These are phyloP conservation scores for Alternaria sp. DNA, from an alignment of 2,329 filamentous ascomycete genomes.

Conservation along the genomic window DNA sequence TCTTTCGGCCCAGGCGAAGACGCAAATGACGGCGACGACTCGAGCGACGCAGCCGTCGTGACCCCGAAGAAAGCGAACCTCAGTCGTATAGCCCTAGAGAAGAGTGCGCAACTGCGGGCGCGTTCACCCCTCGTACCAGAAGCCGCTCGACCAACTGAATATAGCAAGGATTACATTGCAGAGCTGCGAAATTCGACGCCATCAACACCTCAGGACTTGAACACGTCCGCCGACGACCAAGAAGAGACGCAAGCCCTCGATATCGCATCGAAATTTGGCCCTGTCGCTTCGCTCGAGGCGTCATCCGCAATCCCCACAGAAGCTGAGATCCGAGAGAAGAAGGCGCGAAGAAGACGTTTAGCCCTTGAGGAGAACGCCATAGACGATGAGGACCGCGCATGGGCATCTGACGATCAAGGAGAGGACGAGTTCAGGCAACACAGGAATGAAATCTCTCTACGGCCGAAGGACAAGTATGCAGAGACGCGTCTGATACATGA, in stretches of 20 bases:
- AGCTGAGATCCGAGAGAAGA: slow-evolving; percentile 88
- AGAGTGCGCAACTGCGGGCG: slow-evolving; percentile 69
- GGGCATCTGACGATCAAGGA: slow-evolving; percentile 50
- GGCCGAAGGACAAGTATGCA: slow-evolving; percentile 67
- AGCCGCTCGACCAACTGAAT: slow-evolving; percentile 66
- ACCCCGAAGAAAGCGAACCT: slow-evolving; percentile 70
- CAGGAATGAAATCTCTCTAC: slow-evolving; percentile 57
- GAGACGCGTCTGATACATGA: slow-evolving; percentile 80
- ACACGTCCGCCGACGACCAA: slow-evolving; percentile 46
- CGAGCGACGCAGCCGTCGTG: slow-evolving; percentile 60
- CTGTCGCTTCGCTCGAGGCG: slow-evolving; percentile 50
- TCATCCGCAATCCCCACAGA: slow-evolving; percentile 74
- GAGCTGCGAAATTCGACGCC: slow-evolving; percentile 88
- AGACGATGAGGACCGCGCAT: slow-evolving; percentile 56
- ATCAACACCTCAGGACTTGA: slow-evolving; percentile 74
- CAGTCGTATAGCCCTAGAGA: slow-evolving; percentile 71
- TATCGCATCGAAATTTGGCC: slow-evolving; percentile 66
- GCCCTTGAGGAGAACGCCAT: slow-evolving; percentile 73
- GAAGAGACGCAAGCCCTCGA: slow-evolving; percentile 58
- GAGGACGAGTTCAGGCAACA: slow-evolving; percentile 51
- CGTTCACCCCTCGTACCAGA: slow-evolving; percentile 57
- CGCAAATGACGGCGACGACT: slow-evolving; percentile 61
- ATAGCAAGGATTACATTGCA: slow-evolving; percentile 85
- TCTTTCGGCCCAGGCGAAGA: slow-evolving; percentile 75
- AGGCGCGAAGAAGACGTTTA: slow-evolving; percentile 82